These are phyloP conservation scores for Verbascum thapsus DNA, from an alignment of 257 asterid species.

Conservation along the genomic window DNA sequence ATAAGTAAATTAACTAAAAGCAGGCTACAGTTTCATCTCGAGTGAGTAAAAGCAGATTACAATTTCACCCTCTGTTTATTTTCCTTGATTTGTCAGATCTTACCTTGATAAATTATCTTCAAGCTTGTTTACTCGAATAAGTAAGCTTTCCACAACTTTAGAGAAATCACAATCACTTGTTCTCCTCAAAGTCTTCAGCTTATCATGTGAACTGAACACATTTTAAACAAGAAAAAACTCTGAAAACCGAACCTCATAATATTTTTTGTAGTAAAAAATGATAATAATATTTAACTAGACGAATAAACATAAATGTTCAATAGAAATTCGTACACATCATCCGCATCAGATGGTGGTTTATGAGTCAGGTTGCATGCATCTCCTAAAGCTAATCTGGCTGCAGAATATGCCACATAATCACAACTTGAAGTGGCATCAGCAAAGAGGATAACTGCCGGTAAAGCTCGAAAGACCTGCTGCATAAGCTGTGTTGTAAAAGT, in stretches of 20 bases:
- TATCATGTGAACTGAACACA: slow-evolving; percentile 45
- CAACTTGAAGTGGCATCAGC: slow-evolving; percentile 52
- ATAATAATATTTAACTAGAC: too few species aligned
- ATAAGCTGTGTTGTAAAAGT: slow-evolving; percentile 54
- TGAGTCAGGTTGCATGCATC: slow-evolving; percentile 63
- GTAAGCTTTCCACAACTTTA: slow-evolving; percentile 46
- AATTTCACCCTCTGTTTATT: too few species aligned
- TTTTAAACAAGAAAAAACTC: slow-evolving; percentile 21
- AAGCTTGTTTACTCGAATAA: slow-evolving; percentile 48
- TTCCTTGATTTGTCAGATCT: too few species aligned
- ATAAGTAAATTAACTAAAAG: too few species aligned
- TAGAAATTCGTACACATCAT: slow-evolving; percentile 43
- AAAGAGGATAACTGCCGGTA: slow-evolving; percentile 47
- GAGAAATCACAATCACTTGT: slow-evolving; percentile 37
- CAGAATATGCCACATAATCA: slow-evolving; percentile 52
- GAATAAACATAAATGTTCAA: too few species aligned
- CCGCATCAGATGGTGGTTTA: slow-evolving; percentile 32
- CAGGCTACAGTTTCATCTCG: too few species aligned
- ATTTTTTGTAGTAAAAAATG: too few species aligned
- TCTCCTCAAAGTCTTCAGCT: slow-evolving; percentile 40
- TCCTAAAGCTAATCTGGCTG: slow-evolving; percentile 65
- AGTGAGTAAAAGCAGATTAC: too few species aligned
- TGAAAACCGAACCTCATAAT: slow-evolving; percentile 13
- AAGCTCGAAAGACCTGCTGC: slow-evolving; percentile 68
- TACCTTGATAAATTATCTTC: slow-evolving; percentile 62